These are phyloP conservation scores for Xylariaceae sp. DNA, from an alignment of 2,329 filamentous ascomycete species.

Conservation along the genomic window DNA sequence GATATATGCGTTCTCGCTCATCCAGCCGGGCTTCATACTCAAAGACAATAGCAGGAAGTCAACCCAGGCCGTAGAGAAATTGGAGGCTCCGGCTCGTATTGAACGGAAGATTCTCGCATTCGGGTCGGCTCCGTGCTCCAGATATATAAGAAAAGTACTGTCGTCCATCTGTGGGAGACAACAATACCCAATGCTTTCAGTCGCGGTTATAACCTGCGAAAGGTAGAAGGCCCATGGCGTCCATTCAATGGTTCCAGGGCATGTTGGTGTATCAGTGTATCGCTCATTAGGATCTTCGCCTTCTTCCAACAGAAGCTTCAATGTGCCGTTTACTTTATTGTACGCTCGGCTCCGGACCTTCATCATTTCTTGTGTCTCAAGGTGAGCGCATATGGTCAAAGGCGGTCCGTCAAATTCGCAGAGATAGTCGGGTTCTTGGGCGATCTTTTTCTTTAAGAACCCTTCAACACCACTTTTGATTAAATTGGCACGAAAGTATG, in stretches of 20 bases:
- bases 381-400: not conserved
- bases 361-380: not conserved
- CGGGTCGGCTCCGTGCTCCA: not conserved
- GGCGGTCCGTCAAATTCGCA: not conserved
- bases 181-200: not conserved
- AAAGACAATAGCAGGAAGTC: not conserved
- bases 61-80: not conserved
- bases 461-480: not conserved
- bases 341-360: too few relatives aligned
- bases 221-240: not conserved
- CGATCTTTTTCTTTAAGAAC: not conserved
- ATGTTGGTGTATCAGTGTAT: not conserved
- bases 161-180: not conserved
- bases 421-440: not conserved
- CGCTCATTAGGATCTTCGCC: not conserved
- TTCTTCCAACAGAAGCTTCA: not conserved
- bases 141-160: not conserved
- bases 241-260: not conserved
- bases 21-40: not conserved
- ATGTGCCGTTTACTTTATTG: not conserved
- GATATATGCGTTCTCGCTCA: not conserved
- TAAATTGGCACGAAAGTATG: not conserved
- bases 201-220: not conserved
- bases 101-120: not conserved
- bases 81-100: not conserved